phyloP scores from a whole-genome alignment of 108 stramenopile species.

The Fistulifera pelliculosa region DNA sequence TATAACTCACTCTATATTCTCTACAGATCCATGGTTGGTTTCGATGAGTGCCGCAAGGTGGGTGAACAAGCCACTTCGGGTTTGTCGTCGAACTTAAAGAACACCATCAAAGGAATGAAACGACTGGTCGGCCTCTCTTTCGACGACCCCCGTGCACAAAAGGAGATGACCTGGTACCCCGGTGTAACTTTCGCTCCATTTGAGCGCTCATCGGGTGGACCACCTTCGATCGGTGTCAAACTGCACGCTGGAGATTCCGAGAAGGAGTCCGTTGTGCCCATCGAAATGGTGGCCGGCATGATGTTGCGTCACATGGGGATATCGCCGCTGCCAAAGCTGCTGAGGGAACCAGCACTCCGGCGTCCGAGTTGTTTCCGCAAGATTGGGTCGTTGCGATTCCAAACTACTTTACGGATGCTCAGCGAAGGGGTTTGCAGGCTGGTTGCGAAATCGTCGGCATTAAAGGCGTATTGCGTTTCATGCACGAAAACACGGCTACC shows the following conservation, averaged over 20 bases:
- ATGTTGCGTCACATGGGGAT: conserved; percentile 83
- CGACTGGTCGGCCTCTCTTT: conserved; percentile 88
- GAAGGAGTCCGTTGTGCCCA: conserved; percentile 57
- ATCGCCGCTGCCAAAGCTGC: conserved; percentile 77
- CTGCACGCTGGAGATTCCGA: conserved; percentile 31
- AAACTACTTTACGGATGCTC: conserved; percentile 90
- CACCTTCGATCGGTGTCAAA: conserved; percentile 61
- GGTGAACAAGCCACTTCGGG: conserved; percentile 67
- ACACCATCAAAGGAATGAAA: conserved; percentile 86
- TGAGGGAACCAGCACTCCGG: conserved; percentile 20
- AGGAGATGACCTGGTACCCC: conserved; percentile 64
- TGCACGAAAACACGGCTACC: conserved; percentile 93
- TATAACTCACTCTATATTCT: conserved; percentile 7
- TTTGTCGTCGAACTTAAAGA: conserved; percentile 85
- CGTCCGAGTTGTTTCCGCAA: conserved; percentile 47
- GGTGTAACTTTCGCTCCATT: conserved; percentile 62
- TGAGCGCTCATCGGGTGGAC: conserved; percentile 39
- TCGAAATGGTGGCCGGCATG: conserved; percentile 89
- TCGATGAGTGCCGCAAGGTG: conserved; percentile 62
- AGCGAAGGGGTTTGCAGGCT: conserved; percentile 81
- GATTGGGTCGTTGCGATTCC: conserved; percentile 95
- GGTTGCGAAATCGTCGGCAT: conserved; percentile 90
- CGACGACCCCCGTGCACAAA: conserved; percentile 82
- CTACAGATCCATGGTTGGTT: conserved; percentile 63
- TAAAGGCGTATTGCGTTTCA: conserved; percentile 80